phyloP scores from a whole-genome alignment of 257 asterid genomes.

The Prunella vulgaris region DNA sequence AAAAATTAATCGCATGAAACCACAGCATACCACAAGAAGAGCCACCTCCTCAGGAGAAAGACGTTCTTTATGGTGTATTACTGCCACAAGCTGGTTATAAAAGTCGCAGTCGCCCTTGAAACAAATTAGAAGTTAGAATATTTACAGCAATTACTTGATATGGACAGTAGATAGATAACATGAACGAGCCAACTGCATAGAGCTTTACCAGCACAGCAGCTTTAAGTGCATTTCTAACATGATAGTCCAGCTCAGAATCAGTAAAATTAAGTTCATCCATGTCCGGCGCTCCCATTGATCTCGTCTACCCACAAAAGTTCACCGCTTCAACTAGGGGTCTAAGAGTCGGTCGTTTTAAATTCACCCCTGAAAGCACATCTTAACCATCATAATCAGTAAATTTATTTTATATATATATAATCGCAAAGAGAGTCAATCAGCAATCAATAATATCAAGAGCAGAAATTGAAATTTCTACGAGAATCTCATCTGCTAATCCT shows the following conservation, averaged over 20 bases:
- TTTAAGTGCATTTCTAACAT: constrained; percentile 60
- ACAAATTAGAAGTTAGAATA: constrained; percentile 7
- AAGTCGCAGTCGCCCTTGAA: constrained; percentile 56
- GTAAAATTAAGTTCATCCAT: constrained; percentile 45
- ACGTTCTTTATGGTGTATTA: constrained; percentile 42
- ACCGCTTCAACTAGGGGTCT: constrained; percentile 13
- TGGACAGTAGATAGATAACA: background rate
- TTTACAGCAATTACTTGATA: background rate
- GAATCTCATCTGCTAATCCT: no score
- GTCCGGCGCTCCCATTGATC: constrained; percentile 47
- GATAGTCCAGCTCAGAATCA: constrained; percentile 53
- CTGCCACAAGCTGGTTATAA: constrained; percentile 57
- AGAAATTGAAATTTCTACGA: no score
- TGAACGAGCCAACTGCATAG: background rate
- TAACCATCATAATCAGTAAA: no score
- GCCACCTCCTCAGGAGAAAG: constrained; percentile 68
- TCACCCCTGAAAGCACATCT: constrained; percentile 26
- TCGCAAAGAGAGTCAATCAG: no score
- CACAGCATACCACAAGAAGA: constrained; percentile 67
- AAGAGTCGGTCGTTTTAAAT: background rate
- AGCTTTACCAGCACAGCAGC: constrained; percentile 50
- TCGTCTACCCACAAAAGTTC: constrained; percentile 15
- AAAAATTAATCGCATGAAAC: background rate
- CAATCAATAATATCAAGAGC: no score
- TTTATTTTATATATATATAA: no score